Percentiles rank a stretch among this genome's conserved stretches.
phyloP scores from a whole-genome alignment of 2,329 filamentous ascomycete species.

The Alternaria gaisen region DNA sequence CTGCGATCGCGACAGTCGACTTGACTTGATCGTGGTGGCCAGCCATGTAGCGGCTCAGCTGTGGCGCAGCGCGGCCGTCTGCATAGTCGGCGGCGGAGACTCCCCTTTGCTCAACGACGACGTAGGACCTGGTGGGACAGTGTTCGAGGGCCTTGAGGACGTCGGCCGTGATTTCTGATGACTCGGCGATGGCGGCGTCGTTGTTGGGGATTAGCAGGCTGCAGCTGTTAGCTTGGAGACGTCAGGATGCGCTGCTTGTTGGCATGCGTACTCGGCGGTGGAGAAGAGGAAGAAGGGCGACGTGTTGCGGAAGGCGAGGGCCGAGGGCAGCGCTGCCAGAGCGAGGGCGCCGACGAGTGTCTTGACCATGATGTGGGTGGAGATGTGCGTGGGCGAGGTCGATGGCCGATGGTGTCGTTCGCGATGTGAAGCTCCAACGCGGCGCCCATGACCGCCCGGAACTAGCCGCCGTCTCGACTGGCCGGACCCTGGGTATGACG shows the following conservation, averaged over 20 bases:
- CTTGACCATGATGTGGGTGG: constrained; percentile 52
- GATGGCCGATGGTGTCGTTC: constrained; percentile 23
- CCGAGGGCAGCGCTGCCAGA: constrained; percentile 63
- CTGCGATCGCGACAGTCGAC: constrained; percentile 62
- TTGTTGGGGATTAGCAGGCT: constrained; percentile 40
- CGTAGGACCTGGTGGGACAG: constrained; percentile 79
- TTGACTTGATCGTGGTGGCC: constrained; percentile 59
- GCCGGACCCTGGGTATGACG: constrained; percentile 37
- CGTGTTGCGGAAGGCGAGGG: constrained; percentile 81
- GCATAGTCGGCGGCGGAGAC: constrained; percentile 75
- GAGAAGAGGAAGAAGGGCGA: constrained; percentile 92
- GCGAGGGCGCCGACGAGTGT: constrained; percentile 58
- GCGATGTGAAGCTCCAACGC: constrained; percentile 25
- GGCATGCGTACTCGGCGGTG: constrained; percentile 73
- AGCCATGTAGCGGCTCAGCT: constrained; percentile 63
- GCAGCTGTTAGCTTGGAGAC: constrained; percentile 36
- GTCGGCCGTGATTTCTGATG: constrained; percentile 54
- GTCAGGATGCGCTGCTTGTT: constrained; percentile 16
- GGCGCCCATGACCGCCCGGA: constrained; percentile 13
- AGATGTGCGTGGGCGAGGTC: constrained; percentile 7
- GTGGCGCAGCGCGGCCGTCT: constrained; percentile 61
- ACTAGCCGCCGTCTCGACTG: constrained; percentile 14
- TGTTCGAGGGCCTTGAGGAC: constrained; percentile 61
- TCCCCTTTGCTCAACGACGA: constrained; percentile 80
- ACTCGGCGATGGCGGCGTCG: constrained; percentile 52